Base-by-base conservation (phyloP, 1,139 yeast species). In the Pichia sp. region DNA sequence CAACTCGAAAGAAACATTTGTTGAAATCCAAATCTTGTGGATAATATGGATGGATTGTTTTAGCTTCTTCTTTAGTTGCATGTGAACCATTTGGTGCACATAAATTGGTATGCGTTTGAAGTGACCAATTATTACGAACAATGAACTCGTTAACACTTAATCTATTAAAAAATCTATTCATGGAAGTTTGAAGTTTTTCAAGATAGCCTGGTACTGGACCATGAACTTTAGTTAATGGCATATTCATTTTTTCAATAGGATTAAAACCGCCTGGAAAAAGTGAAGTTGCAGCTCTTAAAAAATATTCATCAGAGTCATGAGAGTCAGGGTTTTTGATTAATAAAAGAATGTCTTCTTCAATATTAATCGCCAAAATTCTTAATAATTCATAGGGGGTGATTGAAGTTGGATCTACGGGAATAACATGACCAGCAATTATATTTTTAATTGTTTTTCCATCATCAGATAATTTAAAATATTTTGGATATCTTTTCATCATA, bases 241-340 rank as follows among this genome's bases (percentile, higher is more conserved):
- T 72, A 56, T 80, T 73, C 61, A 84, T 74, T 53, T 84, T 75
- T 42, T 71, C 74, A 9, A 65, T 62, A 2, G 91, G 93, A 58
- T 83, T 77, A 65, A 87, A 87, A 0, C 93, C 95, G 3, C 87
- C 83, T 0, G 95, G 90, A 69, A 84, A 85, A 3, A 82, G 82
- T 62, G 84, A 78, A 0, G 80, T 71, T 0, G 87, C 88, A 0
- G 80, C 86, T 56, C 84, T 76, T 62, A 84, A 73, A 53, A 74
- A 74, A 65, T 84, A 85, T 65, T 85, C 87, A 13, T 73, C 72
- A 5, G 29, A 9, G 44, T 75, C 76, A 16, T 72, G 74, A 42
- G 70, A 73, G 16, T 69, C 62, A 13, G 67, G 68, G 60, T 83
- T 85, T 53, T 76, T 79, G 55, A 79, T 64, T 57, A 86, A 62